Evolutionary conservation across 2,329 filamentous ascomycete species (phyloP).

Genomic region (Ceratocystis ficicola): DNA sequence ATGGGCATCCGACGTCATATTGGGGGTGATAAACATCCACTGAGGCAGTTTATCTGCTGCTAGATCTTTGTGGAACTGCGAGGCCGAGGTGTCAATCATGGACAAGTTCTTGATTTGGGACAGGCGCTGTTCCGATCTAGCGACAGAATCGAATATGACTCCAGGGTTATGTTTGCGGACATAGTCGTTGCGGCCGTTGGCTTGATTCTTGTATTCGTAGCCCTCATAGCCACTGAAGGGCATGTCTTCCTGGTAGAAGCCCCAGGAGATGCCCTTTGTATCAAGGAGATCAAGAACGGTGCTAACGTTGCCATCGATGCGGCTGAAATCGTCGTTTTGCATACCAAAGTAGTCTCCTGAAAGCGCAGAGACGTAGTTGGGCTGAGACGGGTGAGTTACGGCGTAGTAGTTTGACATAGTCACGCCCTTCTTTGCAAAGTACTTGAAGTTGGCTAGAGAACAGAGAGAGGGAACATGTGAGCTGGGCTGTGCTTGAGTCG

Average conservation of each 20-base stretch:
- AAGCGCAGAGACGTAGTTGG: slow-evolving; percentile 60
- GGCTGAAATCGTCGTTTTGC: slow-evolving; percentile 52
- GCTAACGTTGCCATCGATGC: slow-evolving; percentile 48
- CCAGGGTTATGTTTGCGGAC: slow-evolving; percentile 69
- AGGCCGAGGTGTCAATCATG: slow-evolving; percentile 32
- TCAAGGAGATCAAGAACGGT: slow-evolving; percentile 59
- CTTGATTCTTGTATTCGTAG: slow-evolving; percentile 47
- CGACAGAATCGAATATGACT: slow-evolving; percentile 54
- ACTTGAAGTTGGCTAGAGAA: slow-evolving; percentile 26
- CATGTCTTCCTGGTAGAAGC: slow-evolving; percentile 64
- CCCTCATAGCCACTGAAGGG: slow-evolving; percentile 65
- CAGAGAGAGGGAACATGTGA: background rate
- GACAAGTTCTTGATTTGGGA: slow-evolving; percentile 60
- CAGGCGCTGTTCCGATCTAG: slow-evolving; percentile 46
- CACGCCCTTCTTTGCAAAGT: slow-evolving; percentile 28
- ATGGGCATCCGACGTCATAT: slow-evolving; percentile 67
- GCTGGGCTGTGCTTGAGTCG: background rate
- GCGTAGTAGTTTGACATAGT: slow-evolving; percentile 37
- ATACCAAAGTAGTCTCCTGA: slow-evolving; percentile 65
- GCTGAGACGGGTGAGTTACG: slow-evolving; percentile 60
- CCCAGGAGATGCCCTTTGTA: slow-evolving; percentile 53
- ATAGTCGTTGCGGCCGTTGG: slow-evolving; percentile 59
- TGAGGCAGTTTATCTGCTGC: slow-evolving; percentile 53
- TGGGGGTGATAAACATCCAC: slow-evolving; percentile 59
- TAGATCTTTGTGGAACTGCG: slow-evolving; percentile 56